phyloP scores from a whole-genome alignment of 2,329 filamentous ascomycete genomes.

The Biscogniauxia sp. region DNA sequence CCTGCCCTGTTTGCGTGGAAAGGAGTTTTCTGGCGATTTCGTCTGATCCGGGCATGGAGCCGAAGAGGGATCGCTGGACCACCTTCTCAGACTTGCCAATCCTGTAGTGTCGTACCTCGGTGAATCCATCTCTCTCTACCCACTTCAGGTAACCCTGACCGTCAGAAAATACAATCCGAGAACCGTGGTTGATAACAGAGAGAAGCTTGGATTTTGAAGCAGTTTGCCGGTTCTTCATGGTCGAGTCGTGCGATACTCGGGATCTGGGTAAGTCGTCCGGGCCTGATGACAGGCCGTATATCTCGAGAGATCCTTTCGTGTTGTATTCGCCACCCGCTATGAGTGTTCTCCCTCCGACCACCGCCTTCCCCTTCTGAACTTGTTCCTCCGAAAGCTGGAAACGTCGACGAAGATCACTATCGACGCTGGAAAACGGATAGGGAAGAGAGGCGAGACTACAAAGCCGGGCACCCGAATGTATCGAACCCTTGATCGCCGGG shows the following conservation, averaged over 20 bases:
- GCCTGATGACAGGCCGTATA: slow-evolving; percentile 64
- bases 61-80: slow-evolving; percentile 49
- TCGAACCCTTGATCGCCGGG: slow-evolving; percentile 70
- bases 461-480: slow-evolving; percentile 80
- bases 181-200: slow-evolving; percentile 78
- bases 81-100: slow-evolving; percentile 54
- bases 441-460: slow-evolving; percentile 71
- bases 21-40: slow-evolving; percentile 81
- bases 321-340: slow-evolving; percentile 89
- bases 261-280: slow-evolving; percentile 5
- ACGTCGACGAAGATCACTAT: slow-evolving; percentile 55
- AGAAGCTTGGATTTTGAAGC: slow-evolving; percentile 78
- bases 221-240: slow-evolving; percentile 78
- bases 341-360: slow-evolving; percentile 59
- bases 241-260: slow-evolving; percentile 43
- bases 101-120: slow-evolving; percentile 53
- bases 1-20: slow-evolving; percentile 49
- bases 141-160: slow-evolving; percentile 82
- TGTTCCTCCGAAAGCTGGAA: slow-evolving; percentile 55
- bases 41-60: slow-evolving; percentile 52
- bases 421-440: slow-evolving; percentile 62
- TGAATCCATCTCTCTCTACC: slow-evolving; percentile 81
- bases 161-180: slow-evolving; percentile 78
- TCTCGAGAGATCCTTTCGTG: slow-evolving; percentile 81
- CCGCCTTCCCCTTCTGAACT: slow-evolving; percentile 52